Evolutionary conservation across 2,329 filamentous ascomycete genomes (phyloP).

Genomic region (Cladorrhinum sp.): DNA sequence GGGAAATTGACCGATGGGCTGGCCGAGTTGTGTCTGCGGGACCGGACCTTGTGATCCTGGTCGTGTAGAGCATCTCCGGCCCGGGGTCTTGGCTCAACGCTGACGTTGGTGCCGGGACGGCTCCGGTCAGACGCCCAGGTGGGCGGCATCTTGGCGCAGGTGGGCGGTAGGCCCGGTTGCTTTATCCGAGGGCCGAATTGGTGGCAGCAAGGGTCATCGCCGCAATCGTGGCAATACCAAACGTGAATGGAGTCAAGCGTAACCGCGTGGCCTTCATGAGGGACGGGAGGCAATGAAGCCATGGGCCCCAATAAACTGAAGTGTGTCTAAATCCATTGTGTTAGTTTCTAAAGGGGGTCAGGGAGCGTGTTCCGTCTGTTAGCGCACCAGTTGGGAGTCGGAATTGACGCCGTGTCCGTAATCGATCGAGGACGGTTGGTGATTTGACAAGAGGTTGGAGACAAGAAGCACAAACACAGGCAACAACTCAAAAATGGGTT

Average conservation of each 20-base stretch:
- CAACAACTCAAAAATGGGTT: neutral
- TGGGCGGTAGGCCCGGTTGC: no score
- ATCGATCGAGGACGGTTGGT: neutral
- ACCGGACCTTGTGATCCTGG: neutral
- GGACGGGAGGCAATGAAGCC: no score
- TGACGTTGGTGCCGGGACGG: neutral
- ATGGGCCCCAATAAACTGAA: neutral
- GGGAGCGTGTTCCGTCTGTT: neutral
- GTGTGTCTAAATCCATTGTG: neutral
- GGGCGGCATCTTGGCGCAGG: no score
- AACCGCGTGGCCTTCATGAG: neutral
- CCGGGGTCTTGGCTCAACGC: neutral
- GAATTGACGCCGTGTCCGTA: neutral
- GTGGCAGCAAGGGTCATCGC: no score
- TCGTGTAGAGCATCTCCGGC: neutral
- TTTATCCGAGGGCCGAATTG: no score
- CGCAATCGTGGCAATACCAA: no score
- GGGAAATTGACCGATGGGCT: neutral
- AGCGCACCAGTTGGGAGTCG: neutral
- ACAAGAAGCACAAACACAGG: neutral
- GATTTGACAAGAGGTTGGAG: neutral
- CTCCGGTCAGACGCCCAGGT: no score
- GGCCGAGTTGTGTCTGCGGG: neutral
- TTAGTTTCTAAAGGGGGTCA: neutral
- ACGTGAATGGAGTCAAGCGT: neutral